phyloP scores from a whole-genome alignment of 73 alveolate genomes.

The Symbiodinium pilosum region DNA sequence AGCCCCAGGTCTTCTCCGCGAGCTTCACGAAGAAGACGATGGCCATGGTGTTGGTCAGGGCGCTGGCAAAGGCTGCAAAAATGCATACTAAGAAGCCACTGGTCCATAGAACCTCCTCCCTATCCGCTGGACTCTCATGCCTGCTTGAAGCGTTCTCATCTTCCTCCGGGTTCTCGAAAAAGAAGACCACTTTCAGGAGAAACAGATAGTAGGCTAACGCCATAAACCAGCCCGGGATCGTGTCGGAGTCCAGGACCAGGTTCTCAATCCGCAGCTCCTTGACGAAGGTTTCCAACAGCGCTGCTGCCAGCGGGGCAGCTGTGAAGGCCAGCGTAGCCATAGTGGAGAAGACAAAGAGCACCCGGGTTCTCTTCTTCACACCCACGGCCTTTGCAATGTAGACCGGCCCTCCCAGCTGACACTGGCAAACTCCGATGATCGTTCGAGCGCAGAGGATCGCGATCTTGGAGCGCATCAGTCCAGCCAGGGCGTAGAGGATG shows the following conservation, averaged over 20 bases:
- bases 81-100: slow-evolving; percentile 39
- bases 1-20: slow-evolving; percentile 44
- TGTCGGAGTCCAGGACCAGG: slow-evolving; percentile 55
- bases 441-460: slow-evolving; percentile 58
- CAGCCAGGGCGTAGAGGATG: slow-evolving; percentile 68
- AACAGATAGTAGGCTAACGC: slow-evolving; percentile 28
- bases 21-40: slow-evolving; percentile 78
- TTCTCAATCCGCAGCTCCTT: slow-evolving; percentile 57
- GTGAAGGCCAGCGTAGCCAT: slow-evolving; percentile 18
- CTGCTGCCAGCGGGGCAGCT: slow-evolving; percentile 43
- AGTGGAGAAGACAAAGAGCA: slow-evolving; percentile 12
- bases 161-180: slow-evolving; percentile 33
- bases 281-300: slow-evolving; percentile 44
- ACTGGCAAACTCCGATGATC: slow-evolving; percentile 66
- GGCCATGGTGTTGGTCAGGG: slow-evolving; percentile 63
- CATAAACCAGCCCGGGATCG: slow-evolving; percentile 84
- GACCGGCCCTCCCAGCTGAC: slow-evolving; percentile 71
- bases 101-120: background rate
- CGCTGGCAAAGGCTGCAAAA: slow-evolving; percentile 36
- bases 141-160: no score
- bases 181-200: slow-evolving; percentile 36
- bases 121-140: no score
- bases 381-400: slow-evolving; percentile 79
- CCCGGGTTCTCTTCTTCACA: slow-evolving; percentile 44
- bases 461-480: slow-evolving; percentile 45